Base-by-base conservation (phyloP, 2,329 filamentous ascomycete species). In the Graphilbum ipis-grandicollis region DNA sequence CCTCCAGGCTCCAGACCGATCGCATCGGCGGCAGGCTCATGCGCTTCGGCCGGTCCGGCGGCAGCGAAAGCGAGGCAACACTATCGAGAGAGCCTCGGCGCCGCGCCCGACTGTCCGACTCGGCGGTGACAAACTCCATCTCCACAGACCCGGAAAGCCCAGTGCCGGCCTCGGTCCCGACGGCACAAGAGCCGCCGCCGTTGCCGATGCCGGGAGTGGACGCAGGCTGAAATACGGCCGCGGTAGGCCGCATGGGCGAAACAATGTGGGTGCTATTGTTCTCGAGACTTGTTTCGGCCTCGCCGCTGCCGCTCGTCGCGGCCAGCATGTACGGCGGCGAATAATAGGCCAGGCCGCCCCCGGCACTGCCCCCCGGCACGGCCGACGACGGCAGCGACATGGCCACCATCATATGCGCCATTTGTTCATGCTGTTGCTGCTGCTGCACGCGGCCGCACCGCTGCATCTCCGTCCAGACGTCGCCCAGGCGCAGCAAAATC, bases 391-490 rank as follows among this genome's bases (percentile, higher is more conserved):
- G 10, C 21, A 23, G 21, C 21, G 21, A 5, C 21, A 23, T 23
- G 21, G 21, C 21, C 6, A 10, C 21, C 6, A 23, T 10, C 21
- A 23, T 23, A 17, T 5, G n/a, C n/a, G n/a, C n/a, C n/a, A 31
- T 5, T 15, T 31, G n/a, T n/a, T n/a, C n/a, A n/a, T n/a, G 29
- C 29, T 17, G 14, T 15, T 31, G 10, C 10, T 56, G 48, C 28
- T 54, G 50, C 22, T 46, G 45, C 55, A 55, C 58, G 3, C 57
- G 50, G 36, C 62, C 57, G 3, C 57, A 55, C 29, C 56, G 60
- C 43, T 61, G 58, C 13, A 66, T 57, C 48, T 72, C 65, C 14
- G 63, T 49, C 25, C 59, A 55, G 13, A 73, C 44, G 39, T 71
- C 65, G 12, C 58, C 52, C n/a, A 73, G 51, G 3, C 66, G 54